Base-by-base conservation (phyloP, 352 stramenopile species). In the Phytophthora cajani region DNA sequence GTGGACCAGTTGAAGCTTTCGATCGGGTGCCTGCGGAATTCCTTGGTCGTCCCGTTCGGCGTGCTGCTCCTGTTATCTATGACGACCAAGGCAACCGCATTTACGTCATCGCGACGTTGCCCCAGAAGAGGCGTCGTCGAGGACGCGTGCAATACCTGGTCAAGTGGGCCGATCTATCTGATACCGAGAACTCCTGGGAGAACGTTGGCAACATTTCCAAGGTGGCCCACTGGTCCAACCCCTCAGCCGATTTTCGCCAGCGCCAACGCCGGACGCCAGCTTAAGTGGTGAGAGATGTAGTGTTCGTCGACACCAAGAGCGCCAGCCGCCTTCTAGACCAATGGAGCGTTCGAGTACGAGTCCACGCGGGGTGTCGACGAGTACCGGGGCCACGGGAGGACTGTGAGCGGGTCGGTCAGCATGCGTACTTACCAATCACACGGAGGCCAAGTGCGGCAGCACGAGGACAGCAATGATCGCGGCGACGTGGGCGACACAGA, bases 1-100 rank as follows among this genome's bases (percentile, higher is more conserved):
- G 32, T 58, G 4, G 52, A 58, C 32, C 30, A 58, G 38, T 16
- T 58, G 9, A 58, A 58, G 52, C n/a, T 58, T 3, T 58, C 52
- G 3, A 4, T 58, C 25, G 52, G 52, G 3, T 58, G 52, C 16
- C 52, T 32, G 7, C 30, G 42, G 7, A 58, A 36, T 58, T 58
- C 32, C 6, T 58, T 14, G 33, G 33, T 16, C 33, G 33, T 5
- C 33, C 33, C 5, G 14, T 42, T 16, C 33, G 33, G 3, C 33
- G 33, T 14, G 33, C 33, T 6, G 33, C 33, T 16, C 33, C 33
- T 5, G 33, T 42, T 11, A 8, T 42, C 5, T 38, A 16, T 2
- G 33, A 42, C 33, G 11, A 42, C 10, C 10, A 42, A 42, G 33
- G 33, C 33, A 42, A 42, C 33, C 33, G 33, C 9, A 42, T 42